Evolutionary conservation across 257 asterid species (phyloP).

Genomic region (Apocynum venetum): DNA sequence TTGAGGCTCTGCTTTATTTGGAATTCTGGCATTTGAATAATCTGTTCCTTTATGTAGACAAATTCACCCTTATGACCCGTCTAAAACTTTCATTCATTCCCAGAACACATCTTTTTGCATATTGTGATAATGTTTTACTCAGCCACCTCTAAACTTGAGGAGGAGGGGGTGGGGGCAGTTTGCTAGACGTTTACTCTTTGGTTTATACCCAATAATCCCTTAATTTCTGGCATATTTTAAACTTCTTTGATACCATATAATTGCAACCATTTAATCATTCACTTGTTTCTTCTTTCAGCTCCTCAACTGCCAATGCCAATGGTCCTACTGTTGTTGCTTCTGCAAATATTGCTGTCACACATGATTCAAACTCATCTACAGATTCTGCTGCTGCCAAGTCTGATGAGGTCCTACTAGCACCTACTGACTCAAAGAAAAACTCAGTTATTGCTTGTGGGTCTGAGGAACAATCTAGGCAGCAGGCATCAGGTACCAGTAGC

Average conservation of each 20-base stretch:
- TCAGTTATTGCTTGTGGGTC: slow-evolving; percentile 2
- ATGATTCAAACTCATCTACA: slow-evolving; percentile 28
- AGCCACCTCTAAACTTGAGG: too few species aligned
- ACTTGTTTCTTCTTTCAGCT: slow-evolving; percentile 46
- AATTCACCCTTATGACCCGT: not conserved
- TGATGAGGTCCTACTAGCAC: slow-evolving; percentile 36
- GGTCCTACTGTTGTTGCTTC: slow-evolving; percentile 43
- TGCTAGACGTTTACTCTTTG: not conserved
- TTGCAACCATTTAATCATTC: not conserved
- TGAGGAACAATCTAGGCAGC: slow-evolving; percentile 14
- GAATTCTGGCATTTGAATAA: not conserved
- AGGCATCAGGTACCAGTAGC: slow-evolving; percentile 8
- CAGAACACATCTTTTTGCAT: not conserved
- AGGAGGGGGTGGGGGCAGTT: too few species aligned
- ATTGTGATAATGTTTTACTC: not conserved
- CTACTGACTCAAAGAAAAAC: slow-evolving; percentile 30
- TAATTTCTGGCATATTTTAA: not conserved
- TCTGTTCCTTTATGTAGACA: not conserved
- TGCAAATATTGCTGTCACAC: slow-evolving; percentile 32
- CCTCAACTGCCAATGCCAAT: slow-evolving; percentile 35
- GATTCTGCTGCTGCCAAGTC: slow-evolving; percentile 27
- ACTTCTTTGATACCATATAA: not conserved
- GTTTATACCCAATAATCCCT: not conserved
- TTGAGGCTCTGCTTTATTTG: not conserved
- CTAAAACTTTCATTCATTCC: not conserved